Base-by-base conservation (phyloP, 192 early-diverging fungal species). In the Chytriomyces hyalinus region DNA sequence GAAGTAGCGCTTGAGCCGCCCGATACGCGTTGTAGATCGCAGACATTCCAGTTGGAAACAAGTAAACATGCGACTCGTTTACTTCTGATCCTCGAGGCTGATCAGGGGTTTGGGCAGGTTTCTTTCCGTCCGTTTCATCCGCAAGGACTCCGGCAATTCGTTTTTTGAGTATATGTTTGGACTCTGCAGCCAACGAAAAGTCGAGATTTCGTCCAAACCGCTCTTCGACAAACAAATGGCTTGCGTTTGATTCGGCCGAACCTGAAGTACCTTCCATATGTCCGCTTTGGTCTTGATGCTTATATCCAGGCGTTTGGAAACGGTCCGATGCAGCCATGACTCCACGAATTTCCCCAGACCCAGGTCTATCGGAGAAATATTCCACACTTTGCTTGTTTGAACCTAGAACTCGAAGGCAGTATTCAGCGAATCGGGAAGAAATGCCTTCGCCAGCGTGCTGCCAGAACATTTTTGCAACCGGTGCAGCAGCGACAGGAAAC, bases 391-490 rank as follows among this genome's bases (percentile, higher is more conserved):
- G 65, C 1, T 69, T 57, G 75, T 84, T 94, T 73, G 80, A 84
- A 78, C 87, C 86, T 61, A 96, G 80, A 26, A 94, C 84, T 49
- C 87, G 82, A 65, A 99, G 78, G 78, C 92, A 93, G 67, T 92
- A 91, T 49, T 93, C 89, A 0, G 97, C 97, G 81, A 93, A 87
- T 49, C 97, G 90, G 4, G 94, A 94, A 1, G 93, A 91, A 43
- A 99, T 89, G 59, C 91, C 93, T 57, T 94, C 93, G 36, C 97
- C 97, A 6, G 94, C 81, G 81, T 99, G 97, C 84, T 98, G 96
- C 97, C 97, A 99, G 78, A 92, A 97, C 85, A 90, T 91, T 80
- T 98, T 97, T n/a, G 92, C 97, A 49, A 94, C 76, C 11, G 84
- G 65, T 59, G 88, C 89, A 47, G 88, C 85, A 6, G 88, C 86